Percentiles rank a stretch among this genome's conserved stretches.
phyloP scores from a whole-genome alignment of 176 grass and related monocot species.

The Triticum monococcum region DNA sequence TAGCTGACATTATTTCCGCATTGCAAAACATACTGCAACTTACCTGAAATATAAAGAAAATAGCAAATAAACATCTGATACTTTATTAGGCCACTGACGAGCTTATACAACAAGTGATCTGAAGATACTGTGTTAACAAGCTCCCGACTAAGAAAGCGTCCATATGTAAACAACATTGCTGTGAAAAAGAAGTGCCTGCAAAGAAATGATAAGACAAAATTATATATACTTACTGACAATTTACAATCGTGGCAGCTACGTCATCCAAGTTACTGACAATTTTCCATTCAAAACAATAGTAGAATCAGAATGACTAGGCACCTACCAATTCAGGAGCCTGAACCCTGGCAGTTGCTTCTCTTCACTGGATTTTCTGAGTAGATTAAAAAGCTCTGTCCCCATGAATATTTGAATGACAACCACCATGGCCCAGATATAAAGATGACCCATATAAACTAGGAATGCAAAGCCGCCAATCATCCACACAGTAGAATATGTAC shows the following conservation, averaged over 20 bases:
- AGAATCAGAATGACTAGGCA: not conserved
- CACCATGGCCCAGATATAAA: slow-evolving; percentile 98
- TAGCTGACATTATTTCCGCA: not conserved
- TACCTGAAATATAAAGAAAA: slow-evolving; percentile 99
- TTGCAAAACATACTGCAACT: slow-evolving; percentile 24
- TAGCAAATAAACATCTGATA: slow-evolving; percentile 99
- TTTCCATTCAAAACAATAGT: not conserved
- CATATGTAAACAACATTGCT: slow-evolving; percentile 94
- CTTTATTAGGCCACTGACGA: slow-evolving; percentile 83
- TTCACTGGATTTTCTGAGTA: slow-evolving; percentile 86
- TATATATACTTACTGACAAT: not conserved
- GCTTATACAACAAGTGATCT: slow-evolving; percentile 85
- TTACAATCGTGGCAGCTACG: not conserved
- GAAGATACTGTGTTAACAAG: slow-evolving; percentile 94
- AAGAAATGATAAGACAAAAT: slow-evolving; percentile 19
- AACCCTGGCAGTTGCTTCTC: slow-evolving; percentile 86
- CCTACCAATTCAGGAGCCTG: slow-evolving; percentile 89
- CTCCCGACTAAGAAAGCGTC: slow-evolving; percentile 91
- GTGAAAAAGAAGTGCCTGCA: slow-evolving; percentile 99
- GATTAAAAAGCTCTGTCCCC: slow-evolving; percentile 89
- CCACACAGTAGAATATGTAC: slow-evolving; percentile 93
- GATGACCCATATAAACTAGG: slow-evolving; percentile 88
- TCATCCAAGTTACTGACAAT: not conserved
- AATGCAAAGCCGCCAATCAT: slow-evolving; percentile 82
- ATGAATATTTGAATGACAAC: slow-evolving; percentile 98